Evolutionary conservation across 306 rosid genomes (phyloP), one percentile per base, ranked within the genome.

Genomic region (Notholithocarpus densiflorus): DNA sequence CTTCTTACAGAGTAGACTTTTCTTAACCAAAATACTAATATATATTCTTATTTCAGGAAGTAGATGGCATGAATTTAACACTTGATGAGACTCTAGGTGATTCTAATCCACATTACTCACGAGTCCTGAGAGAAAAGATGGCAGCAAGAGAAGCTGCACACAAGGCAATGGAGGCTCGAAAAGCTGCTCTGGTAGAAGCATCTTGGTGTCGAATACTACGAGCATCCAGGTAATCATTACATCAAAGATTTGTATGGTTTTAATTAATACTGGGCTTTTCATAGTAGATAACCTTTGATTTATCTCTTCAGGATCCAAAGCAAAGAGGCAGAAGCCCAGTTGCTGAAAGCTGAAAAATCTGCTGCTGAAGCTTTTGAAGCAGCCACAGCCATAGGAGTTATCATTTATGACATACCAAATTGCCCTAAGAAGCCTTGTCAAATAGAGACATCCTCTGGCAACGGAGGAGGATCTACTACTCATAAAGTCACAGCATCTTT

Each of bases 121-220:
- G 88, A 82, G 94, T 95, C 2, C 80, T 93, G 34, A 88, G 84
- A 81, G 98, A 93, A 86, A 95, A 95, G 82, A 93, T 95, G 92
- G 98, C 99, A 29, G 93, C 93, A 55, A 93, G 90, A 86, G 97
- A 89, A 78, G 96, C 98, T 2, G 98, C 97, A 19, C 74, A 90
- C 76, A 90, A 82, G 75, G 98, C 96, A 55, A 87, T 93, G 85
- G 92, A 87, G 84, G 91, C 96, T 76, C 97, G 91, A 69, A 93
- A 89, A 84, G 94, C 91, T 21, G 97, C 99, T 27, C 71, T 93
- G 79, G 97, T 93, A 45, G 99, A 95, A 89, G 94, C 99, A 62
- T 95, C 98, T 74, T 93, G 99, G 99, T 95, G 99, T 84, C 88
- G 96, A 64, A 93, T 91, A 81, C 90, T 95, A 26, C 80, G 84